phyloP scores from a whole-genome alignment of 148 eudicot genomes.

The Linanthus parryae region DNA sequence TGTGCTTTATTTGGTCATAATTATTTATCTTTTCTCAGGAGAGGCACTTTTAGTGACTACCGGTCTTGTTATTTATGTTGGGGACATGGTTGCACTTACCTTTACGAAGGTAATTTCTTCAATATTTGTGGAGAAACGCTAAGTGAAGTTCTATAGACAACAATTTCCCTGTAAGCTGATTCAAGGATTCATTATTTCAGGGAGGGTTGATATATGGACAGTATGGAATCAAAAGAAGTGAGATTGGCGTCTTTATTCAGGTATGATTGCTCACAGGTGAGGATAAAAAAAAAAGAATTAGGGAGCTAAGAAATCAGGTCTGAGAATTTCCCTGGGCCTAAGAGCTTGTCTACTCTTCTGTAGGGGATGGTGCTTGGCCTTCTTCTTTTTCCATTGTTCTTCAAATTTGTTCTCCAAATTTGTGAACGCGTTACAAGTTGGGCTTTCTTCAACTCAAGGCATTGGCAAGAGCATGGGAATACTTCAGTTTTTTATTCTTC shows the following conservation, averaged over 20 bases:
- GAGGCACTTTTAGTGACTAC: conserved; percentile 82
- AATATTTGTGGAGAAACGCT: not conserved
- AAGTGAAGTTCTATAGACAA: not conserved
- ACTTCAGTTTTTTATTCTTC: conserved; percentile 58
- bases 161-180: conserved; percentile 29
- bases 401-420: conserved; percentile 34
- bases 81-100: conserved; percentile 75
- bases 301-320: no score
- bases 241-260: conserved; percentile 80
- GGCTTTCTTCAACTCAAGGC: conserved; percentile 17
- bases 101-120: conserved; percentile 46
- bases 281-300: not conserved
- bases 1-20: conserved; percentile 5
- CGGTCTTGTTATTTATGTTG: conserved; percentile 77
- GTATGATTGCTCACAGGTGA: conserved; percentile 20
- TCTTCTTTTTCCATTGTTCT: conserved; percentile 64
- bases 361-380: conserved; percentile 86
- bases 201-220: conserved; percentile 19
- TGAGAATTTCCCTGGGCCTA: no score
- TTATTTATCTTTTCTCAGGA: conserved; percentile 37
- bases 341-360: conserved; percentile 18
- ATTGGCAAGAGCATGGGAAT: conserved; percentile 35
- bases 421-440: conserved; percentile 22
- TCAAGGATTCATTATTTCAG: conserved; percentile 20
- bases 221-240: conserved; percentile 52